These are phyloP conservation scores for Exophiala xenobiotica DNA, from an alignment of 2,329 filamentous ascomycete genomes.

Conservation along the genomic window DNA sequence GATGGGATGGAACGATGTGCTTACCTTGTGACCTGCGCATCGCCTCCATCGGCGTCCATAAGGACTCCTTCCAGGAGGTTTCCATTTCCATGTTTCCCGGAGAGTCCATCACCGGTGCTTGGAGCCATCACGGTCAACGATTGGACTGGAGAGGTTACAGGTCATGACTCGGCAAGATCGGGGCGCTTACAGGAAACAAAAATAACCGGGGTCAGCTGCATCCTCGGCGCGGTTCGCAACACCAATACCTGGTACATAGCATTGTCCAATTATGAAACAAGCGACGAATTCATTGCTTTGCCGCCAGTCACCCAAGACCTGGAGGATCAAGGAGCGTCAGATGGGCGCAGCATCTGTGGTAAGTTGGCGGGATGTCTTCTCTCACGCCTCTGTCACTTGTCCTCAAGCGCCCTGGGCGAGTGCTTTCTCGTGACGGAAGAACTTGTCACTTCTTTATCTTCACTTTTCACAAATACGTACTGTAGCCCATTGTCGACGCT, in stretches of 20 bases:
- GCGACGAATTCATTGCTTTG: conserved; percentile 13
- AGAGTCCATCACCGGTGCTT: conserved; percentile 24
- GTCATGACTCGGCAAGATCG: conserved; percentile 20
- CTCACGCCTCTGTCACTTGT: too few species aligned
- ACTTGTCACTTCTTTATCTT: too few species aligned
- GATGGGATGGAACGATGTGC: conserved; percentile 1
- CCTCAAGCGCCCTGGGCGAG: too few species aligned
- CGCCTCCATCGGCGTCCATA: conserved; percentile 14
- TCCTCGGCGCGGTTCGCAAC: conserved; percentile 1
- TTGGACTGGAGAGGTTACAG: conserved; percentile 19
- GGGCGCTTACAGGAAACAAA: conserved; percentile 25
- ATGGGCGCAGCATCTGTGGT: too few species aligned
- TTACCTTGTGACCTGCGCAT: conserved; percentile 18
- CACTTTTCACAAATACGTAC: too few species aligned
- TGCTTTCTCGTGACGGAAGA: too few species aligned
- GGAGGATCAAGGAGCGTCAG: conserved; percentile 13
- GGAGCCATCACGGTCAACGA: conserved; percentile 21
- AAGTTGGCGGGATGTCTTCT: too few species aligned
- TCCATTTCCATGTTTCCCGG: not conserved
- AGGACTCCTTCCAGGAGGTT: conserved; percentile 3
- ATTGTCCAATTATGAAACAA: conserved; percentile 18
- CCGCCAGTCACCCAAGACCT: too few species aligned
- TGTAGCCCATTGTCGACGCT: too few species aligned
- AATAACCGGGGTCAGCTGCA: conserved; percentile 8
- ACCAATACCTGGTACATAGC: conserved; percentile 8